Evolutionary conservation across 2,329 filamentous ascomycete species (phyloP), one percentile per base, ranked within the genome.

Genomic region (Fusarium armeniacum): DNA sequence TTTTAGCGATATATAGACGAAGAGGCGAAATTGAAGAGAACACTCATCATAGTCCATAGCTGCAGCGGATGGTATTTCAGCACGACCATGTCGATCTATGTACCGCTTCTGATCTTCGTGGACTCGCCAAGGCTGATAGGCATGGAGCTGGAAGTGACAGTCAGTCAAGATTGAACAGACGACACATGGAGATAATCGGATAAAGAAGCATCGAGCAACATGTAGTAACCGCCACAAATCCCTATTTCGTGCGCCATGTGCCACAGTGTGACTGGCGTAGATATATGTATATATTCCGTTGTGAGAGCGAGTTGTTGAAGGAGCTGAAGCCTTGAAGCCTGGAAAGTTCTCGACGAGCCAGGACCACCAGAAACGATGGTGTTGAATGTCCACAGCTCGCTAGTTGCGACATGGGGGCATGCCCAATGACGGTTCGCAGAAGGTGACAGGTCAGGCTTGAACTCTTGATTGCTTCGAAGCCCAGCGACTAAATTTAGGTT

Each of bases 361-460:
- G 16, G 22, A 32, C 35, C n/a, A 58, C 15, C 18, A 33, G 28
- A 58, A 43, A 26, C 20, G 22, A 58, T 58, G 35, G 52, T 62
- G 62, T 58, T 47, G 53, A 56, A 47, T 13, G 28, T 38, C 44
- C 8, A 9, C 41, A 58, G 28, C 44, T 46, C 44, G n/a, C 35
- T 41, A 28, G 26, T 40, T 51, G 13, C 13, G 30, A 40, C 35
- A 41, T 30, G 38, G 57, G 24, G 44, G 44, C 28, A 30, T 26
- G 12, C 49, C 65, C 49, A 67, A 67, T 67, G 47, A 50, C 9
- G 18, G 13, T 12, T 63, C 11, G 36, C 35, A 41, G 28, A 26
- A 22, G 26, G 6, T 36, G 26, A 35, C 30, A 45, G 40, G 36
- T 46, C 16, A 58, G 43, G 40, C 30, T 49, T 40, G 28, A 41